A percentile compares a stretch with the other conserved stretches of the same genome.
Conservation (phyloP, 1,284 basidiomycete genomes). For the Naganishia liquefaciens region DNA sequence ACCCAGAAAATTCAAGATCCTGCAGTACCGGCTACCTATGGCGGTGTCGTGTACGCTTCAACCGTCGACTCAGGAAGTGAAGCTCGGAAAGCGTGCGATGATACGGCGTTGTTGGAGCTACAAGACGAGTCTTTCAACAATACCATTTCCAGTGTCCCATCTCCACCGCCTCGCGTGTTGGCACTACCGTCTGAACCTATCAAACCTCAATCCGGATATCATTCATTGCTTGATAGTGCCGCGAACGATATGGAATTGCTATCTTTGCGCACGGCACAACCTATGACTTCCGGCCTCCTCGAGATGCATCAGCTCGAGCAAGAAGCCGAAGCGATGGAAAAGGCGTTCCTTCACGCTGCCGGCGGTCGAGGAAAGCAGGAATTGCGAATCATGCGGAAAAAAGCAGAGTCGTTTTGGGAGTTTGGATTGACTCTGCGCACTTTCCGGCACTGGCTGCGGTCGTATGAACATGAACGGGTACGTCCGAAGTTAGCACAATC, state of each 20-base stretch:
- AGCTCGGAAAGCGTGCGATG: neutral
- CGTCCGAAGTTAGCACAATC: neutral
- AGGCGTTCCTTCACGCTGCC: neutral
- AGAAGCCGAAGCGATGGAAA: slow-evolving; percentile 20
- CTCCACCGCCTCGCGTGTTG: slow-evolving; percentile 9
- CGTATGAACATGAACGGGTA: slow-evolving; percentile 19
- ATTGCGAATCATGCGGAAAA: slow-evolving; percentile 21
- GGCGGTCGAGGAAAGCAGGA: slow-evolving; percentile 17
- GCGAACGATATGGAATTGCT: neutral
- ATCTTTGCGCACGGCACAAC: neutral
- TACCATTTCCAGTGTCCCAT: slow-evolving; percentile 21
- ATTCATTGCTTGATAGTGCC: neutral
- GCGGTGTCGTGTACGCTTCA: slow-evolving; percentile 1
- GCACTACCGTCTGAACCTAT: neutral
- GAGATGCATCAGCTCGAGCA: slow-evolving; percentile 9
- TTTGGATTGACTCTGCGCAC: slow-evolving; percentile 18
- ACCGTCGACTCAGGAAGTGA: slow-evolving; percentile 1
- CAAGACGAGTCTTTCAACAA: slow-evolving; percentile 26
- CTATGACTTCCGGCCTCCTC: neutral
- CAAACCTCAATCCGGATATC: neutral
- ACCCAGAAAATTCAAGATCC: neutral
- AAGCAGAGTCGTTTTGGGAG: slow-evolving; percentile 28
- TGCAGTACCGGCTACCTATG: neutral
- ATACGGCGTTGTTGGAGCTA: neutral
- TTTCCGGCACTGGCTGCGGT: slow-evolving; percentile 16